Evolutionary conservation across 2,329 filamentous ascomycete genomes (phyloP), one percentile per base, ranked within the genome.

Genomic region (Ophiostoma perfectum): DNA sequence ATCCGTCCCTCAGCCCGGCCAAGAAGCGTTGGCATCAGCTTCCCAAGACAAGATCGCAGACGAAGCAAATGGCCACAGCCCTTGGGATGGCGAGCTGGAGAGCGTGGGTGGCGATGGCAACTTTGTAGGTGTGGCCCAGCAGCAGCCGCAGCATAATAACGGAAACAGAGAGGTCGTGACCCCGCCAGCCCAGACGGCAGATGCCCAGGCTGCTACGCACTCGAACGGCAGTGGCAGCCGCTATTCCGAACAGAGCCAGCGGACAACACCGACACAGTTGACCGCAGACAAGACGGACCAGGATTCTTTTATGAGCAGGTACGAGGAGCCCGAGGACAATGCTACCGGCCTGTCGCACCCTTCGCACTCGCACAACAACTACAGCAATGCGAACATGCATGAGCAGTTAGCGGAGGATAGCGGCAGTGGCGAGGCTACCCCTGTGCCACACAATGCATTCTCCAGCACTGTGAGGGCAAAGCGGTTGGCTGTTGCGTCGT

Each of bases 81-180:
- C 73, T 0, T 78, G 75, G 77, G 75, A 76, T 49, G 74, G 73
- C 14, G 76, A 78, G 38, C 70, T 74, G 14, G 71, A 71, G 6
- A 74, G 74, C 60, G 73, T 75, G 8, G 73, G 75, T 39, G 75
- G 73, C 0, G 74, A 75, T 16, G 27, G 6, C n/a, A 27, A 55
- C 6, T 27, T 27, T 2, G 27, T 27, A 27, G 27, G 27, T 27
- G 27, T 27, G 27, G 27, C 27, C 2, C 27, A 27, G 12, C 9
- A 58, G 38, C 18, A n/a, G 1, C 16, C 16, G 27, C 49, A 18
- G 6, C 18, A 27, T 27, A 27, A 27, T 1, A 27, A 55, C 11
- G 52, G 18, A 4, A 27, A 8, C 65, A 45, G 60, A 27, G 27
- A 67, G 8, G 44, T 64, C 16, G 66, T 65, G 9, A 68, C 67